Evolutionary conservation across 768 basidiomycete genomes (phyloP), one percentile per base, ranked within the genome.

Genomic region (Suillus lakei): DNA sequence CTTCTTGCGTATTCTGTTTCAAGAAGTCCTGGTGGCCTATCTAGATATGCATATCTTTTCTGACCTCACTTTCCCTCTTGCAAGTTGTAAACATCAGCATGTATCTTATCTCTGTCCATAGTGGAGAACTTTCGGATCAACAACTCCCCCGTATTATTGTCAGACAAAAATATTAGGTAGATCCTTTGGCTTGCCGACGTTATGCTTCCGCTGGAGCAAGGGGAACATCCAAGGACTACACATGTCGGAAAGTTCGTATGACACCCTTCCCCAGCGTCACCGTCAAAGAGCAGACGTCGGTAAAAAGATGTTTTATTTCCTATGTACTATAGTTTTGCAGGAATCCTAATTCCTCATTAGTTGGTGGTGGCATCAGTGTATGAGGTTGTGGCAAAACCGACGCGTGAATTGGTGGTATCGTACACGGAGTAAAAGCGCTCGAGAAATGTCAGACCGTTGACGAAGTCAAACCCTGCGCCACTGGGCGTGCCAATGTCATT

Each of bases 351-450:
- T 54, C 21, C 3, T n/a, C 1, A 1, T 62, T 67, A 78, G 73
- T 77, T 77, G 61, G 68, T 74, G 60, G 71, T 77, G 28, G 76
- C 69, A 58, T 61, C 44, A 32, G 78, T 79, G 72, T 69, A 75
- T 10, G 32, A 30, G 18, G 78, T 78, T 32, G 63, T 65, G 28
- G 74, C 72, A 30, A 75, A 76, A 30, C 75, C 64, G 73, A 72
- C 46, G 69, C 79, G 85, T 55, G 73, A 76, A 78, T 87, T 85
- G 51, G 81, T 73, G 53, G 88, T 87, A 71, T 91, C 89, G 70
- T 78, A 90, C 43, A 89, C 88, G 36, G 84, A 80, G 78, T 90
- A 90, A 83, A 86, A 90, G 18, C 89, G 86, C 75, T 86, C 81
- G 32, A 88, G 78, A 81, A 86, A 88, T 5, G 75, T 69, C 70